Base-by-base conservation (phyloP, 352 stramenopile genomes). In the Globisporangium echinulatum region DNA sequence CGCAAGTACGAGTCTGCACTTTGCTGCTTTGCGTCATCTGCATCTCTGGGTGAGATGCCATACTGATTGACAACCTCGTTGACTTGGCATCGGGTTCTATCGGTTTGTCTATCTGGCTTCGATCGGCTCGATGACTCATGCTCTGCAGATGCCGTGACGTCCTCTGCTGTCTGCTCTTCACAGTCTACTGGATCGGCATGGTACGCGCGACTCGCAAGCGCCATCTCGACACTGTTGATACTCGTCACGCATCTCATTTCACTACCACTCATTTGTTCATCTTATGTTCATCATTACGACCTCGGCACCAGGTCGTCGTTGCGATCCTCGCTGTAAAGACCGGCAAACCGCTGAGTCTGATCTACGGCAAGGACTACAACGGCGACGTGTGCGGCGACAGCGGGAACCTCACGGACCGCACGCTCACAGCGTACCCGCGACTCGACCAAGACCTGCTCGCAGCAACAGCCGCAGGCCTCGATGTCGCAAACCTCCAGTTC, bases 141-240 rank as follows among this genome's bases (percentile, higher is more conserved):
- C 9, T 43, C 4, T 19, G 10, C 48, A 92, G 84, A 58, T 94
- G 84, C 51, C 84, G 84, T 43, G 87, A 96, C 56, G 71, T 84
- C 8, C 59, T 93, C 6, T 96, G 86, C 66, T 88, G 84, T 33
- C 56, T 91, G 9, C 58, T 94, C 19, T 96, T 96, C 59, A 47
- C 91, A n/a, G 75, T 90, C 43, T 94, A 90, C 68, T 94, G 86
- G 85, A 48, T 92, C 36, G 82, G 86, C 37, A 94, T 94, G 82
- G 79, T 85, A 42, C 2, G 40, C 25, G 25, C 25, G 25, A 33
- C 25, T 33, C 25, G 25, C 25, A 33, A 33, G 25, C 25, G 25
- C 25, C 50, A 43, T 15, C 11, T 7, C 36, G 33, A 54, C 9
- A 7, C 14, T 4, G 19, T 17, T 3, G 11, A 10, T 5, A 11